Percentiles rank a stretch among this genome's conserved stretches.
Evolutionary conservation across 169 alveolate species (phyloP).

Genomic region (Plasmodium inui): DNA sequence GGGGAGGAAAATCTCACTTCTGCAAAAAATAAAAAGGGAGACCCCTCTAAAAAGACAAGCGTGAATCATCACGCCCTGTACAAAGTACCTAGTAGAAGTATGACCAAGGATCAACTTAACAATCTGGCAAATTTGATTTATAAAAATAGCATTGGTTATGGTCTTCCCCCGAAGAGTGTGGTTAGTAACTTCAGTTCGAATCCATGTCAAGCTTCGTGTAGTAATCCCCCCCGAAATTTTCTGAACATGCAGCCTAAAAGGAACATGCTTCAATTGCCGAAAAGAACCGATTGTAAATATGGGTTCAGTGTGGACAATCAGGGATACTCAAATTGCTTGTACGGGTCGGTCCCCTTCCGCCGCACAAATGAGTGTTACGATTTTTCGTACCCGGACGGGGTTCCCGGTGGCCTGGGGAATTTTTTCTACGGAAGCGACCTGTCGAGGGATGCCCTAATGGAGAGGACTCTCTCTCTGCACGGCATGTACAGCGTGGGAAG

Average conservation of each 20-base stretch:
- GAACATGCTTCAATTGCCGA: conserved; percentile 1
- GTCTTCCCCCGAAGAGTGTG: not conserved
- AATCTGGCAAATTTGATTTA: not conserved
- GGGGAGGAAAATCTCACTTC: not conserved
- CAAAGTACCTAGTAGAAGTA: not conserved
- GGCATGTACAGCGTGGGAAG: conserved; percentile 15
- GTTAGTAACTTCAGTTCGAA: not conserved
- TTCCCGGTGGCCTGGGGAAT: not conserved
- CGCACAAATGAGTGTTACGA: conserved; percentile 20
- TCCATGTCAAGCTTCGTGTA: not conserved
- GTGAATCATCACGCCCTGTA: not conserved
- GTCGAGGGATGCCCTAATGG: conserved; percentile 26
- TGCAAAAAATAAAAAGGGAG: not conserved
- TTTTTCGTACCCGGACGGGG: conserved; percentile 6
- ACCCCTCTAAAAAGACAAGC: not conserved
- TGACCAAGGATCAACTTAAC: conserved; percentile 1
- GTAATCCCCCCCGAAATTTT: conserved; percentile 5
- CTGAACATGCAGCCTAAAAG: conserved; percentile 8
- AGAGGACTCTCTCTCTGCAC: conserved; percentile 13
- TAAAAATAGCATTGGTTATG: not conserved
- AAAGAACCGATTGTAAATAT: conserved; percentile 5
- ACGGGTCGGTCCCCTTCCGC: conserved; percentile 1
- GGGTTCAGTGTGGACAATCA: conserved; percentile 7
- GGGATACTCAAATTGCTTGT: conserved; percentile 34
- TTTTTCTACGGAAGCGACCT: conserved; percentile 1